Percentiles rank a stretch among this genome's conserved stretches.
These are phyloP conservation scores for Paulownia fortunei DNA, from an alignment of 257 asterid species.

Conservation along the genomic window DNA sequence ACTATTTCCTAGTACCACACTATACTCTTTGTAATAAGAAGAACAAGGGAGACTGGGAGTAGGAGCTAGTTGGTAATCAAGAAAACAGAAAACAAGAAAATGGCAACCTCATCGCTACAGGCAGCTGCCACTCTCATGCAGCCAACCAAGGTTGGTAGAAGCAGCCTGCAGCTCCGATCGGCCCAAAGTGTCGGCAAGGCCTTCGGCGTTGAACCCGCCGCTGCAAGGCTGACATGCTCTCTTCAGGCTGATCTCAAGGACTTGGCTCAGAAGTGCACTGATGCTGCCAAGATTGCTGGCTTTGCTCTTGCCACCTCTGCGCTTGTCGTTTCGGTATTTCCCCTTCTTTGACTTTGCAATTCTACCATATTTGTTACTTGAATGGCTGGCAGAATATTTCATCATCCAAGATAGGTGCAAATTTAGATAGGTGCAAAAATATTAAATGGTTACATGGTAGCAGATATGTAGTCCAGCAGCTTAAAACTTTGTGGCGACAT, in stretches of 20 bases:
- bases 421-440: too few relatives aligned
- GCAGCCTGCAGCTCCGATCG: constrained; percentile 64
- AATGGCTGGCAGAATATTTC: not conserved
- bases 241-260: constrained; percentile 81
- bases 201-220: constrained; percentile 65
- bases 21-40: constrained; percentile 18
- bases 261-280: constrained; percentile 77
- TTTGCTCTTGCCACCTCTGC: constrained; percentile 99
- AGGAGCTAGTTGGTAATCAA: too few relatives aligned
- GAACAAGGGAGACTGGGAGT: not conserved
- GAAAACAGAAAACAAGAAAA: constrained; percentile 32
- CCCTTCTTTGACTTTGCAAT: not conserved
- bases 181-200: constrained; percentile 55
- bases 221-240: constrained; percentile 71
- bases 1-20: too few relatives aligned
- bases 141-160: constrained; percentile 74
- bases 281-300: constrained; percentile 95
- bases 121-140: constrained; percentile 94
- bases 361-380: not conserved
- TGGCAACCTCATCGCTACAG: constrained; percentile 92
- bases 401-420: not conserved
- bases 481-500: too few relatives aligned
- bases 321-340: constrained; percentile 85
- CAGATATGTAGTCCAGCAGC: too few relatives aligned
- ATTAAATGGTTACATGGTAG: not conserved